phyloP scores from a whole-genome alignment of 208 protist genomes.

The Herpetomonas samuelpessoai region DNA sequence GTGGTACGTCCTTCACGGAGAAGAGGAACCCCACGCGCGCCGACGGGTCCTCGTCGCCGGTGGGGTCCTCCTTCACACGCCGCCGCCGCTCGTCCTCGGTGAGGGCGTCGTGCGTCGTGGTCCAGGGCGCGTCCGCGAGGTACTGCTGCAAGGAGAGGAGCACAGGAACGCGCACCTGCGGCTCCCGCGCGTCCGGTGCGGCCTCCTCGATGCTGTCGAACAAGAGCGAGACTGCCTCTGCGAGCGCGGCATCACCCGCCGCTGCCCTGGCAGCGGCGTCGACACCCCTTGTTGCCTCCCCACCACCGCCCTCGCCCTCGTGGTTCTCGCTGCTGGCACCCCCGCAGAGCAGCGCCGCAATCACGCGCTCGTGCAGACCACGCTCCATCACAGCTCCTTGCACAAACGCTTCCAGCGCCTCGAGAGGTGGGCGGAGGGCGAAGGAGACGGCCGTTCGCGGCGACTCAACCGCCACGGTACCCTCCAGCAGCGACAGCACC shows the following conservation, averaged over 20 bases:
- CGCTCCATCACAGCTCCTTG: conserved; percentile 21
- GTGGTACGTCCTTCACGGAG: no score
- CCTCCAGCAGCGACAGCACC: conserved; percentile 15
- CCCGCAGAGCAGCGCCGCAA: conserved; percentile 16
- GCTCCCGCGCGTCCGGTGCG: background rate
- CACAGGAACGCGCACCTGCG: conserved; percentile 24
- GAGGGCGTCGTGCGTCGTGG: conserved; percentile 8
- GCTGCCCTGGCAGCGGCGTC: no score
- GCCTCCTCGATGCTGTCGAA: no score
- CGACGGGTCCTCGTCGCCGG: no score
- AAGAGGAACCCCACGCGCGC: no score
- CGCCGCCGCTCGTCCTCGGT: conserved; percentile 15
- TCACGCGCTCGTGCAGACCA: conserved; percentile 19
- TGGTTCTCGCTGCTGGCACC: background rate
- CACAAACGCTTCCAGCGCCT: conserved; percentile 15
- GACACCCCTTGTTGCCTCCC: no score
- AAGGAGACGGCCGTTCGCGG: conserved; percentile 20
- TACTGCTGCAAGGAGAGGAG: conserved; percentile 36
- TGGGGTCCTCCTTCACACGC: no score
- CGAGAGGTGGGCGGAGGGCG: conserved; percentile 26
- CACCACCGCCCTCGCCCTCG: background rate
- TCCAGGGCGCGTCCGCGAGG: conserved; percentile 30
- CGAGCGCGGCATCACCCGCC: no score
- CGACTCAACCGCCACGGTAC: conserved; percentile 19
- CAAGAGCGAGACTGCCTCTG: no score